Conservation (phyloP, 345 rosid species). For the Linum tenue region DNA sequence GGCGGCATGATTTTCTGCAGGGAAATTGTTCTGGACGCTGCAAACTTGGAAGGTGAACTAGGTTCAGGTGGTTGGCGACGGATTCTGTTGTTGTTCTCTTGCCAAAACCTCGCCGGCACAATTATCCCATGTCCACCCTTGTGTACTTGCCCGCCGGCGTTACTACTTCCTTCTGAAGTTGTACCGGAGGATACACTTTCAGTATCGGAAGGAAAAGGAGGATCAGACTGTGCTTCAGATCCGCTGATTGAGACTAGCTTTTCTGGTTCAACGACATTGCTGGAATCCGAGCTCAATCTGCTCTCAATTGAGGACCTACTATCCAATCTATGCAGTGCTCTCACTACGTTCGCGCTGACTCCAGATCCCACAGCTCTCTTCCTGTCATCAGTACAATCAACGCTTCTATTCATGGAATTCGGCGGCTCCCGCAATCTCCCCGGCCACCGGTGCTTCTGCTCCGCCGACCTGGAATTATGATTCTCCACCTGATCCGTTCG, state of each 20-base stretch:
- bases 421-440: conserved; percentile 38
- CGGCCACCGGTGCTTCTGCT: conserved; percentile 62
- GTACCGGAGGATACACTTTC: conserved; percentile 84
- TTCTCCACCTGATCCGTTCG: conserved; percentile 47
- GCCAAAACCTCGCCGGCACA: conserved; percentile 49
- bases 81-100: conserved; percentile 36
- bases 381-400: conserved; percentile 48
- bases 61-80: conserved; percentile 37
- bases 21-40: conserved; percentile 26
- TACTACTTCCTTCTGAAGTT: conserved; percentile 34
- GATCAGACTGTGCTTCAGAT: conserved; percentile 30
- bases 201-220: conserved; percentile 50
- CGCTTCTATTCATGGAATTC: conserved; percentile 48
- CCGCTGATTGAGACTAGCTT: conserved; percentile 21
- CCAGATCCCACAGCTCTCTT: conserved; percentile 43
- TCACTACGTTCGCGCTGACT: conserved; percentile 30
- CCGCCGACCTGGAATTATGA: conserved; percentile 33
- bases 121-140: conserved; percentile 30
- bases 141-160: conserved; percentile 18
- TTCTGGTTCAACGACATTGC: conserved; percentile 27
- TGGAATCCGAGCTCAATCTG: conserved; percentile 45
- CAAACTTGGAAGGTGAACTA: conserved; percentile 27
- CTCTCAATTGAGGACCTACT: conserved; percentile 42
- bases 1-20: conserved; percentile 32
- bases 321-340: conserved; percentile 48